Base-by-base conservation (phyloP, 306 rosid genomes). In the Dryas drummondii region DNA sequence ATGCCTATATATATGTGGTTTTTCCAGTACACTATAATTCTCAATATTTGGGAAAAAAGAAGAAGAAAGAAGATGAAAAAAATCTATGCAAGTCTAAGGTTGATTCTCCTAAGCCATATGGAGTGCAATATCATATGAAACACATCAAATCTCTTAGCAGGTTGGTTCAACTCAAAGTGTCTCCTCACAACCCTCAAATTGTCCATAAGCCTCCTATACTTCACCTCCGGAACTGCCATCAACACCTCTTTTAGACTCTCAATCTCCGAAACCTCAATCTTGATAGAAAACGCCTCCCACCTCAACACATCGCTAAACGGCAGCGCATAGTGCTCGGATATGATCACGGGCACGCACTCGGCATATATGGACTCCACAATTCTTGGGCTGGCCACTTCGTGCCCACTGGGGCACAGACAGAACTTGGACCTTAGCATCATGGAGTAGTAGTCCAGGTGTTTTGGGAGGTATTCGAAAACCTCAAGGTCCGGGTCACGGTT, bases 371-470 rank as follows among this genome's bases (percentile, higher is more conserved):
- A 86, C 85, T 94, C 97, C 27, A 86, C 94, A 7, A 94, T 80
- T 76, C 98, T 89, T 0, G 96, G 98, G 79, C 97, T 94, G 22
- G 96, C 96, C 76, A 91, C 97, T 75, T 94, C 98, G 55, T 80
- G 71, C 54, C 97, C 97, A 52, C 96, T 94, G 1, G 98, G 98
- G 70, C 97, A 94, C 4, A 94, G 83, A 49, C 94, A 91, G 41
- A 87, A 94, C 86, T 82, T 94, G 71, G 98, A 91, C 49, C 70
- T 19, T 3, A 94, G 86, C 97, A 94, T 86, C 45, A 84, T 82
- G 61, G 96, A 83, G 77, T 88, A 74, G 75, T 93, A 93, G 81
- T 88, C 88, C 1, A 74, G 22, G 62, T 64, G 47, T 77, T 82
- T 78, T 3, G 98, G 92, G 44, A 93, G 96, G 87, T 91, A 91